These are phyloP conservation scores for Colletotrichum sp. DNA, from an alignment of 2,329 filamentous ascomycete species.

Conservation along the genomic window DNA sequence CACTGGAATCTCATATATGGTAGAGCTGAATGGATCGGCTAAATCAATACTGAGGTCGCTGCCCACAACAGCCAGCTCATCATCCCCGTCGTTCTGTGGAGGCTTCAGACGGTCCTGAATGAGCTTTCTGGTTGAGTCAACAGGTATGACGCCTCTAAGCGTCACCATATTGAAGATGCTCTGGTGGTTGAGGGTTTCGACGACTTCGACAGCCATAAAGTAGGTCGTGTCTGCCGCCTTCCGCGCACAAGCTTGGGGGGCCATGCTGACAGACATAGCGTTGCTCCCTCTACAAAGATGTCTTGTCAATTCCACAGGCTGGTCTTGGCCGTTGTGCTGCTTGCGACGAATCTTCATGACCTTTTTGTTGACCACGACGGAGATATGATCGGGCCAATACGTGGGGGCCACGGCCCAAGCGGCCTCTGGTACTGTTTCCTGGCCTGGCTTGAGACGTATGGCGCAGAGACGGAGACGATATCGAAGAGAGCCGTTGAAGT, in stretches of 20 bases:
- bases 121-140: conserved; percentile 54
- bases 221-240: conserved; percentile 44
- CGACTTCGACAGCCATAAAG: conserved; percentile 72
- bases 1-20: conserved; percentile 73
- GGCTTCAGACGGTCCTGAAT: conserved; percentile 58
- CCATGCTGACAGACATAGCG: conserved; percentile 57
- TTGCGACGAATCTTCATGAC: conserved; percentile 68
- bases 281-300: conserved; percentile 66
- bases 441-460: conserved; percentile 8
- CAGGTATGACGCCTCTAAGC: conserved; percentile 41
- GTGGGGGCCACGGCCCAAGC: conserved; percentile 70
- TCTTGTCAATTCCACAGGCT: conserved; percentile 77
- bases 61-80: conserved; percentile 66
- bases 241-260: conserved; percentile 23
- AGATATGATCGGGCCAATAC: conserved; percentile 74
- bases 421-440: conserved; percentile 40
- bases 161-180: conserved; percentile 45
- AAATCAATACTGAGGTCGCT: conserved; percentile 67
- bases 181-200: conserved; percentile 60
- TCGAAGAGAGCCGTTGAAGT: conserved; percentile 59
- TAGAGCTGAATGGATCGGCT: conserved; percentile 69
- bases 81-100: conserved; percentile 46
- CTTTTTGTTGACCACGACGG: conserved; percentile 69
- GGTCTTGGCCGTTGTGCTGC: conserved; percentile 74
- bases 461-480: conserved; percentile 74